phyloP scores from a whole-genome alignment of 1,284 basidiomycete genomes.

The Austroboletus novae-zelandiae region DNA sequence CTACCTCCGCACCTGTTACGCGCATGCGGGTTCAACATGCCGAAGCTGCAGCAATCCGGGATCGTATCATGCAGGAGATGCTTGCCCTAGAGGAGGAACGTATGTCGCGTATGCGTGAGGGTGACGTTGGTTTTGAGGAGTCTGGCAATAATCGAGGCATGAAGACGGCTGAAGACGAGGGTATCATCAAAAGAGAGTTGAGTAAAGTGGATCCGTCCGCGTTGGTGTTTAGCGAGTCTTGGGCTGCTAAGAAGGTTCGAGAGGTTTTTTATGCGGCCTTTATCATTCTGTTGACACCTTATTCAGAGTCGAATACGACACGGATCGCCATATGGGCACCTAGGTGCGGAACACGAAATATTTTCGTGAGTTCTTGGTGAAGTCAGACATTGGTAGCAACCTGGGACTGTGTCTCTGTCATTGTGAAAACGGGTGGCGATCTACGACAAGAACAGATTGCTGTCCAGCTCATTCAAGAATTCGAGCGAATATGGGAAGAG shows the following conservation, averaged over 20 bases:
- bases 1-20: conserved; percentile 31
- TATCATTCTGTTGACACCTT: background rate
- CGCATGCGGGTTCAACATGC: conserved; percentile 70
- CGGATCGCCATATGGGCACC: conserved; percentile 92
- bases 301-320: conserved; percentile 83
- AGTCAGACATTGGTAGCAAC: conserved; percentile 43
- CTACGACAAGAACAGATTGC: conserved; percentile 97
- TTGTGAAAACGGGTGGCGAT: conserved; percentile 98
- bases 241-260: conserved; percentile 87
- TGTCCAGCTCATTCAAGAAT: conserved; percentile 91
- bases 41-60: conserved; percentile 88
- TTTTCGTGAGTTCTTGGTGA: conserved; percentile 5
- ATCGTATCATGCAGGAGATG: conserved; percentile 99
- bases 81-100: conserved; percentile 93
- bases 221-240: conserved; percentile 93
- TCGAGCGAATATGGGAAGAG: conserved; percentile 93
- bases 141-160: conserved; percentile 37
- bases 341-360: conserved; percentile 55
- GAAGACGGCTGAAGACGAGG: conserved; percentile 85
- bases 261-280: background rate
- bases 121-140: conserved; percentile 51
- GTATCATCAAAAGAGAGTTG: conserved; percentile 88
- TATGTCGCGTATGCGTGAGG: conserved; percentile 89
- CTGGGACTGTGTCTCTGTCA: conserved; percentile 92
- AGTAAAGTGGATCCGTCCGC: conserved; percentile 98